phyloP scores from a whole-genome alignment of 352 stramenopile species.

The Globisporangium emineosum region DNA sequence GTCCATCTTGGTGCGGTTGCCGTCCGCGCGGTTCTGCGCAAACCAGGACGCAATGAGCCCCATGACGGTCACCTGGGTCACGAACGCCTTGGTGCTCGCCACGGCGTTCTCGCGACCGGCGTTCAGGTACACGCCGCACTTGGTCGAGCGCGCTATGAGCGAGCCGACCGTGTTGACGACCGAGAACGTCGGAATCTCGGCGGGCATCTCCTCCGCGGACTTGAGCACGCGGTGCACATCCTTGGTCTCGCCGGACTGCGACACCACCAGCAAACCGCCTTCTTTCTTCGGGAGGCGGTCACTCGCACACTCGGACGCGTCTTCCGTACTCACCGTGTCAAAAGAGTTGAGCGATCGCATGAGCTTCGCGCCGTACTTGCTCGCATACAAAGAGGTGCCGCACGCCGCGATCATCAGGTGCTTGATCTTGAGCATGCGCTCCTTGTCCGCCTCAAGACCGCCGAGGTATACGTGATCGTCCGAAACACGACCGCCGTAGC shows the following conservation, averaged over 20 bases:
- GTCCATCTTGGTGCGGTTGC: constrained; percentile 82
- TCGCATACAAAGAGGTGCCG: constrained; percentile 94
- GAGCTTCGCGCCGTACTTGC: constrained; percentile 94
- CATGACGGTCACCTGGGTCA: constrained; percentile 94
- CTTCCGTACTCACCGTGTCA: constrained; percentile 89
- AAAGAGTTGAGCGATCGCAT: constrained; percentile 97
- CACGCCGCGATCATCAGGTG: constrained; percentile 94
- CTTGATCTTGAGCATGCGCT: constrained; percentile 89
- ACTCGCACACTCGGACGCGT: constrained; percentile 90
- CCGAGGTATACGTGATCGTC: constrained; percentile 93
- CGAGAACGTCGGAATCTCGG: constrained; percentile 85
- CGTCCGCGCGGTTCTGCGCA: constrained; percentile 85
- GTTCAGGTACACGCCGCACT: constrained; percentile 97
- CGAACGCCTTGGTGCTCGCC: constrained; percentile 99
- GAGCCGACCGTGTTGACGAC: constrained; percentile 98
- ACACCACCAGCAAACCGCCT: constrained; percentile 94
- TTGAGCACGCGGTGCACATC: constrained; percentile 95
- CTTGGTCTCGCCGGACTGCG: constrained; percentile 97
- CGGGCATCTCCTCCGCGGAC: constrained; percentile 67
- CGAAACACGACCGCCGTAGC: constrained; percentile 93
- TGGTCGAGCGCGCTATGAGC: constrained; percentile 93
- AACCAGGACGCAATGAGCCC: constrained; percentile 90
- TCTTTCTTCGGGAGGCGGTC: constrained; percentile 88
- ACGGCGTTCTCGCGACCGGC: constrained; percentile 97
- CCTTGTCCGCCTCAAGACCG: constrained; percentile 90